Evolutionary conservation across 805 yeast species (phyloP).

Genomic region (Pichia californica): DNA sequence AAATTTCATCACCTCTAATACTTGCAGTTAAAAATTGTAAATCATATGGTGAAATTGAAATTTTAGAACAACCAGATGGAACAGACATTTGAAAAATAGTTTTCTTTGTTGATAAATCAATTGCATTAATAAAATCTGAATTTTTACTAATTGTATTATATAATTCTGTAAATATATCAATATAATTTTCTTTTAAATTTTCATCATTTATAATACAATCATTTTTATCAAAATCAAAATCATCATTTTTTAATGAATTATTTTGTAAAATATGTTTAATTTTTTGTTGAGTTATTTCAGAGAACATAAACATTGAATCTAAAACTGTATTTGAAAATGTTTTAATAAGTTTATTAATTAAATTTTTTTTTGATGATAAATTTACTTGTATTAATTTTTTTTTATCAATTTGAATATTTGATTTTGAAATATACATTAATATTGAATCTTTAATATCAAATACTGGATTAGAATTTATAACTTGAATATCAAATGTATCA

Average conservation of each 20-base stretch:
- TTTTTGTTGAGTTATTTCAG: conserved; percentile 43
- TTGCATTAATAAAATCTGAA: conserved; percentile 34
- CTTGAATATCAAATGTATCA: conserved; percentile 13
- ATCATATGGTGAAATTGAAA: conserved; percentile 60
- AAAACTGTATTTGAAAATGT: conserved; percentile 46
- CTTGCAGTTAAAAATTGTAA: conserved; percentile 47
- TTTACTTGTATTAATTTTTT: conserved; percentile 37
- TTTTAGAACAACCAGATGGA: conserved; percentile 53
- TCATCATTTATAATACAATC: conserved; percentile 4
- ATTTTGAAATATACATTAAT: conserved; percentile 32
- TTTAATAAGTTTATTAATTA: conserved; percentile 42
- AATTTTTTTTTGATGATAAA: conserved; percentile 40
- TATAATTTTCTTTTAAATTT: conserved; percentile 17
- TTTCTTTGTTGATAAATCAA: conserved; percentile 40
- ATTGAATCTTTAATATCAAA: conserved; percentile 45
- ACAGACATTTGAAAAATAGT: conserved; percentile 44
- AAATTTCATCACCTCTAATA: conserved; percentile 54
- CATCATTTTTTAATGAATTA: background rate
- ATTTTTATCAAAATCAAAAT: background rate
- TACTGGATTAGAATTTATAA: conserved; percentile 34
- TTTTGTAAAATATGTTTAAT: conserved; percentile 31
- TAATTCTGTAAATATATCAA: conserved; percentile 23
- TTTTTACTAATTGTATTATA: conserved; percentile 25
- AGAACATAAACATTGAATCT: conserved; percentile 32
- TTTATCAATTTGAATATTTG: conserved; percentile 9